Evolutionary conservation across 2,329 filamentous ascomycete species (phyloP), one percentile per base, ranked within the genome.

Genomic region (Zymoseptoria pseudotritici): DNA sequence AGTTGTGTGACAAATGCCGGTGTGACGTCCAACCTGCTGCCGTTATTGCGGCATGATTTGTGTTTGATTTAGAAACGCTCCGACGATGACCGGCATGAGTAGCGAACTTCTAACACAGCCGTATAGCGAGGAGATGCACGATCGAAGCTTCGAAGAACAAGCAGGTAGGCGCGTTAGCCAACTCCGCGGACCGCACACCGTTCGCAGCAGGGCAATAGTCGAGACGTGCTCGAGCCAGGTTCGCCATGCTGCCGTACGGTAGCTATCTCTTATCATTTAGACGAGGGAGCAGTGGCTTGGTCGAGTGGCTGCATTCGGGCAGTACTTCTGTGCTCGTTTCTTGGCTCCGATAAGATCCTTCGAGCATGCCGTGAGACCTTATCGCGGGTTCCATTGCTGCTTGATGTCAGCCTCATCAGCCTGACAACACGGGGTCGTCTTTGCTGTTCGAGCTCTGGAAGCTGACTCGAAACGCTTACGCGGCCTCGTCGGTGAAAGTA

Each of bases 81-180:
- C 13, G 13, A n/a, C 17, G 13, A 46, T 46, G 36, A n/a, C 36
- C 17, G 36, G 36, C 36, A 46, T 46, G 13, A 13, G 13, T 46
- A 46, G 36, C 7, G 13, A 29, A 46, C 11, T 7, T 42, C 13
- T 46, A 5, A 46, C 13, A 46, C 36, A 46, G 13, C 36, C 36
- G 36, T 42, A n/a, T 54, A 20, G 50, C 56, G 56, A 58, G 56
- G 56, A 58, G 50, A 58, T 58, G 56, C 56, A 53, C 50, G 50
- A 46, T 51, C 46, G 53, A 58, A 58, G 26, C 17, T n/a, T 17
- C 13, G 6, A 49, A 53, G 10, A 20, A n/a, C 21, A 50, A 42
- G 26, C 26, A 29, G 26, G 26, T 17, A 46, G 36, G 36, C 36
- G 36, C 17, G 13, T 46, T 17, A 46, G 36, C 36, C 36, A 46